These are phyloP conservation scores for Terana coerulea DNA, from an alignment of 768 basidiomycete genomes.

Conservation along the genomic window DNA sequence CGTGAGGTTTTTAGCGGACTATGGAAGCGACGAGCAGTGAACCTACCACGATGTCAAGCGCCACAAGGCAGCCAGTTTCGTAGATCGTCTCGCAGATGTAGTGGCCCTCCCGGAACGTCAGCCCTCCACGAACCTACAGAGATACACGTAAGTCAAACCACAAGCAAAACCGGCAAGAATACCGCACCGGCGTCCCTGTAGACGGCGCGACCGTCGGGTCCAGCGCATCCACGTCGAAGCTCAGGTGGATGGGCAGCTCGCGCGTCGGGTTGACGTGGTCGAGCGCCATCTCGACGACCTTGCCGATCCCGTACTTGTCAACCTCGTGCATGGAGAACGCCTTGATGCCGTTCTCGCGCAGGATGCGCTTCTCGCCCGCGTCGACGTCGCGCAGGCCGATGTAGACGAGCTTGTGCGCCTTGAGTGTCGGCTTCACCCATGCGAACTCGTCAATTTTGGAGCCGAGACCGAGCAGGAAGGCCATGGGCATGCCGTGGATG, in stretches of 20 bases:
- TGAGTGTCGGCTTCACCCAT: slow-evolving; percentile 65
- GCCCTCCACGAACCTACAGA: slow-evolving; percentile 79
- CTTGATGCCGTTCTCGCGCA: slow-evolving; percentile 79
- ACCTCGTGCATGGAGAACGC: slow-evolving; percentile 64
- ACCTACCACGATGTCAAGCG: slow-evolving; percentile 93
- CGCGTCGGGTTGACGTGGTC: slow-evolving; percentile 88
- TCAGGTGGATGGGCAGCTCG: slow-evolving; percentile 85
- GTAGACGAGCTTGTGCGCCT: slow-evolving; percentile 81
- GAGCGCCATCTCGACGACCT: slow-evolving; percentile 94
- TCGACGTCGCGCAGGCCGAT: slow-evolving; percentile 96
- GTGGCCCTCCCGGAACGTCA: slow-evolving; percentile 98
- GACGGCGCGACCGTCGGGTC: slow-evolving; percentile 96
- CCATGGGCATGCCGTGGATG: slow-evolving; percentile 97
- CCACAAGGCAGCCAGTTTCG: slow-evolving; percentile 91
- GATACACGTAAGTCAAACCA: neutral
- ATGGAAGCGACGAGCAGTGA: neutral
- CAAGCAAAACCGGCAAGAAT: neutral
- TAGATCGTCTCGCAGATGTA: slow-evolving; percentile 92
- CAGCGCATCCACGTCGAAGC: slow-evolving; percentile 94
- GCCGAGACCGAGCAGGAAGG: slow-evolving; percentile 72
- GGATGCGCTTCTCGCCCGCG: slow-evolving; percentile 79
- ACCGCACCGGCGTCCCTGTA: slow-evolving; percentile 84
- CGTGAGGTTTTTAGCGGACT: neutral
- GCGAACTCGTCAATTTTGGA: slow-evolving; percentile 39
- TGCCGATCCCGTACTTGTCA: slow-evolving; percentile 84